Evolutionary conservation across 345 rosid genomes (phyloP), one percentile per base, ranked within the genome.

Genomic region (Noccaea caerulescens): DNA sequence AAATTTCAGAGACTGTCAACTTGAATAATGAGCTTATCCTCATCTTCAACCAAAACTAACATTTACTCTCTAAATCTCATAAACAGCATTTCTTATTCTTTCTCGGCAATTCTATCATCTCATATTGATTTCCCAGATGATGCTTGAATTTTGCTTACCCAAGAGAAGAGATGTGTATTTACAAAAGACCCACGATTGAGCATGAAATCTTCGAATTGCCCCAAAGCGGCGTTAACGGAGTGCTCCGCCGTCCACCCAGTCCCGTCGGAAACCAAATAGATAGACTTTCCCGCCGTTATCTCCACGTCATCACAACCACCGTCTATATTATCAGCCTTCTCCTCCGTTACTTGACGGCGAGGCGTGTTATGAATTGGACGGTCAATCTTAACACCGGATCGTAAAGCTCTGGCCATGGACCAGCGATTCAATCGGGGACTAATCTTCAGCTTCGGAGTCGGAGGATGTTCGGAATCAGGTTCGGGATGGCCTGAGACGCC

Each of bases 211-310:
- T 90, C 97, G 80, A 93, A 90, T 77, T 90, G 92, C 4, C 98
- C 97, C 72, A 90, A 72, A 36, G 96, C 96, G 0, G 98, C 98
- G 82, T 58, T 80, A 62, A 93, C 92, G 69, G 92, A 80, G 57
- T 88, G 90, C 75, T 90, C 96, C 38, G 80, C 95, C 76, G 96
- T 93, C 98, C 98, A 93, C 4, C 97, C 97, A 12, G 95, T 93
- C 33, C 95, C 98, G 76, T 93, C 98, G 10, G 98, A 93, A 8
- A 88, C 87, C 88, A 92, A 80, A 72, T 86, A 90, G 66, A 90
- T 85, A 5, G 92, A 82, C 80, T 93, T 86, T 68, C 72, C 90
- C 23, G 54, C 44, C 16, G 49, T 23, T 20, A 10, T 23, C 51
- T 71, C 82, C 61, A 42, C 69, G 45, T 78, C 78, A 65, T 76